phyloP scores from a whole-genome alignment of 2,329 filamentous ascomycete genomes.

The Aspergillus japonicus region DNA sequence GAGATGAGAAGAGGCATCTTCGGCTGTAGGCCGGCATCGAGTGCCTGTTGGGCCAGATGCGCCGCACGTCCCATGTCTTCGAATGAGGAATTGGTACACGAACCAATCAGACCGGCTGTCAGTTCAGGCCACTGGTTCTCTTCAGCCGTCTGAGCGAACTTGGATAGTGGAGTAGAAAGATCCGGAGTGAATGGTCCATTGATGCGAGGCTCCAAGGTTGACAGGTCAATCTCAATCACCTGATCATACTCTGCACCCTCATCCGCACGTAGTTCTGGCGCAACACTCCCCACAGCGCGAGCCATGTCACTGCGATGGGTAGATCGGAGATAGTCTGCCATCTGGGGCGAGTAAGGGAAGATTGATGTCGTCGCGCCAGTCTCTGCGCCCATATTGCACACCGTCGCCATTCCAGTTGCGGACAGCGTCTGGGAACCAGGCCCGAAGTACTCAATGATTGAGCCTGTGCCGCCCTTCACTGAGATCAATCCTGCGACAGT shows the following conservation, averaged over 20 bases:
- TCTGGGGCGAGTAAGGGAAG: neutral
- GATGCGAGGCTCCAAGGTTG: no score
- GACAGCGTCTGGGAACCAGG: neutral
- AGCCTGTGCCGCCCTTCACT: neutral
- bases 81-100: conserved; percentile 1
- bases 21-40: neutral
- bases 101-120: neutral
- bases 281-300: no score
- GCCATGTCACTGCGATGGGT: no score
- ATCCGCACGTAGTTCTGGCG: no score
- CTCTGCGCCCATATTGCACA: neutral
- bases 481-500: no score
- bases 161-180: no score
- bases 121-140: neutral
- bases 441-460: neutral
- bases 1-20: conserved; percentile 3
- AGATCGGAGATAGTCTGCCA: neutral
- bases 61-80: conserved; percentile 1
- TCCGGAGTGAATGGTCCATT: no score
- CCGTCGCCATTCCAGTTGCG: neutral
- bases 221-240: no score
- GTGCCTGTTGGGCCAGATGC: neutral
- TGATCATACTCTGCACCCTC: no score
- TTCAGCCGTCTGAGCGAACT: no score
- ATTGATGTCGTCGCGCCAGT: conserved; percentile 1